phyloP scores from a whole-genome alignment of 1,284 basidiomycete species.

The Leccinum olivaceoglutinosum region DNA sequence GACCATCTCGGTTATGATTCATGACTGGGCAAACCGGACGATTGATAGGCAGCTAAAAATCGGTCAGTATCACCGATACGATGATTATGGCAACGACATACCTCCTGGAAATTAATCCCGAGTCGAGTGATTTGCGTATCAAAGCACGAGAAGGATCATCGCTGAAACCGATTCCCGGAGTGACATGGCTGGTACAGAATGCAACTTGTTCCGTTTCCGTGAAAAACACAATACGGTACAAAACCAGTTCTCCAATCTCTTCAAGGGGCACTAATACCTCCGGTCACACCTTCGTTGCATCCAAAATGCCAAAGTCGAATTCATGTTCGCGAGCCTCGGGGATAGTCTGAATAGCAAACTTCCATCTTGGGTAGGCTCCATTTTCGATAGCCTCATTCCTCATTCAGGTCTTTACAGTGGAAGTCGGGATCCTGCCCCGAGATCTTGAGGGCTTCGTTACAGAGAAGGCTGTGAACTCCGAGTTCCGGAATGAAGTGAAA shows the following conservation, averaged over 20 bases:
- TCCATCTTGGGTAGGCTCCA: slow-evolving; percentile 69
- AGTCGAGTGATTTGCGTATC: slow-evolving; percentile 75
- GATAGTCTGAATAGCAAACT: slow-evolving; percentile 72
- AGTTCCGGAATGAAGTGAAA: slow-evolving; percentile 81
- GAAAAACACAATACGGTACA: slow-evolving; percentile 71
- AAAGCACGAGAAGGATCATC: slow-evolving; percentile 82
- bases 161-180: slow-evolving; percentile 78
- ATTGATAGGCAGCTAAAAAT: slow-evolving; percentile 69
- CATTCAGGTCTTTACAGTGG: slow-evolving; percentile 74
- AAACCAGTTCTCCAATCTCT: slow-evolving; percentile 69
- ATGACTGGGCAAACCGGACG: slow-evolving; percentile 76
- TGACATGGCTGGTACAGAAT: slow-evolving; percentile 78
- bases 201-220: slow-evolving; percentile 79
- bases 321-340: slow-evolving; percentile 61
- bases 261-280: slow-evolving; percentile 73
- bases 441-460: slow-evolving; percentile 85
- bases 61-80: not conserved
- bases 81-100: slow-evolving; percentile 15
- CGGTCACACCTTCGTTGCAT: slow-evolving; percentile 82
- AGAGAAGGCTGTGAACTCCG: slow-evolving; percentile 76
- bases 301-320: slow-evolving; percentile 81
- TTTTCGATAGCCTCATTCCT: slow-evolving; percentile 73
- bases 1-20: slow-evolving; percentile 69
- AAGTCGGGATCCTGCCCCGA: slow-evolving; percentile 80
- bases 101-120: slow-evolving; percentile 70